A percentile compares a stretch with the other conserved stretches of the same genome.
These are phyloP conservation scores for Zymoseptoria crescenta DNA, from an alignment of 2,329 filamentous ascomycete species.

Conservation along the genomic window DNA sequence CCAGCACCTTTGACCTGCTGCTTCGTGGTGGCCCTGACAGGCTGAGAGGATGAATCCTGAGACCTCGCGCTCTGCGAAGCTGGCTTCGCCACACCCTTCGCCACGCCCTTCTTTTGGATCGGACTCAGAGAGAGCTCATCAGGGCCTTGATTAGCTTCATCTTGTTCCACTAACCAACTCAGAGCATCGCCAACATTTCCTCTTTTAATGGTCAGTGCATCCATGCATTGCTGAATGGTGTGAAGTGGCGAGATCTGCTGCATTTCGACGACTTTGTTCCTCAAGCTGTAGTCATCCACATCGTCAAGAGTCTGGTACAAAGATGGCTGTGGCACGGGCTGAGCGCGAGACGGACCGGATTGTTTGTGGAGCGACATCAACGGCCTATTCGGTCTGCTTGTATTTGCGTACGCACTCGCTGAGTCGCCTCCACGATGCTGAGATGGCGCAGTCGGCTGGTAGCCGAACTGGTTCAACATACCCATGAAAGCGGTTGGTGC, in stretches of 20 bases:
- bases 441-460: conserved; percentile 11
- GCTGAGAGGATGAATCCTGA: conserved; percentile 12
- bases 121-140: conserved; percentile 24
- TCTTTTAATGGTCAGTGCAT: conserved; percentile 43
- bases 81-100: conserved; percentile 16
- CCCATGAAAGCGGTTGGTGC: conserved; percentile 14
- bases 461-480: conserved; percentile 20
- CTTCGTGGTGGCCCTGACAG: conserved; percentile 41
- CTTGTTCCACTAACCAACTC: conserved; percentile 36
- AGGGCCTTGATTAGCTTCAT: conserved; percentile 25
- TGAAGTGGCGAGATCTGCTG: conserved; percentile 40
- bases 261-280: conserved; percentile 47
- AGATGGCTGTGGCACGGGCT: conserved; percentile 17
- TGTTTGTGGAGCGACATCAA: conserved; percentile 1
- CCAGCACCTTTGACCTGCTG: conserved; percentile 48
- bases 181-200: conserved; percentile 51
- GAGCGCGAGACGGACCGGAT: conserved; percentile 5
- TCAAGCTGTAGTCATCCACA: conserved; percentile 44
- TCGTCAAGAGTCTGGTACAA: conserved; percentile 41
- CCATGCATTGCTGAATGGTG: conserved; percentile 41
- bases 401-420: conserved; percentile 34
- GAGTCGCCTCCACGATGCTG: conserved; percentile 30
- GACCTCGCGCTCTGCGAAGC: conserved; percentile 8
- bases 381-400: conserved; percentile 16
- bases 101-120: conserved; percentile 20